Percentiles rank a stretch among this genome's conserved stretches.
Evolutionary conservation across 352 stramenopile genomes (phyloP).

Genomic region (Blastocystis sp.): DNA sequence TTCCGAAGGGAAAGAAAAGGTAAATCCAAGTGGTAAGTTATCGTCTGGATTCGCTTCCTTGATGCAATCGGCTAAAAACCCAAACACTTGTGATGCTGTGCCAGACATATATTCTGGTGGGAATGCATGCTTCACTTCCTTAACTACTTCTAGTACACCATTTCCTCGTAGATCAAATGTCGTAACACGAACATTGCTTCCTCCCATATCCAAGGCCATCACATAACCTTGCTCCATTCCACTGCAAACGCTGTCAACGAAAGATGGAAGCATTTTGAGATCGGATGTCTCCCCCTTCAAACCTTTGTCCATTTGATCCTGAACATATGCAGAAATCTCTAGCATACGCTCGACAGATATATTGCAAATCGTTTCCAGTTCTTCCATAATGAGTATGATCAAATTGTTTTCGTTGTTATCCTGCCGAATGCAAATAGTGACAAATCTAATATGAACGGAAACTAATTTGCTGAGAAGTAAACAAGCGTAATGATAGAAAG

Average conservation of each 20-base stretch:
- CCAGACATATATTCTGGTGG: slow-evolving; percentile 38
- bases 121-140: slow-evolving; percentile 43
- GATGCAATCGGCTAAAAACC: slow-evolving; percentile 22
- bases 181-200: slow-evolving; percentile 20
- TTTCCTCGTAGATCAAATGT: slow-evolving; percentile 18
- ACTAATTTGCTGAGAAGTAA: no score
- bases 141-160: slow-evolving; percentile 24
- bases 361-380: neutral
- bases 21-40: slow-evolving; percentile 64
- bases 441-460: no score
- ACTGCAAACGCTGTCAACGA: slow-evolving; percentile 5
- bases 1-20: slow-evolving; percentile 66
- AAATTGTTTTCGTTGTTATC: no score
- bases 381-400: neutral
- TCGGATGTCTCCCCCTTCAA: slow-evolving; percentile 33
- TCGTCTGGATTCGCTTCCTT: slow-evolving; percentile 15
- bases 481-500: no score
- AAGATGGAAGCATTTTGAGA: slow-evolving; percentile 56
- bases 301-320: slow-evolving; percentile 34
- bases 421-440: no score
- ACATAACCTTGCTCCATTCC: slow-evolving; percentile 33
- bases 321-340: slow-evolving; percentile 38
- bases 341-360: slow-evolving; percentile 18
- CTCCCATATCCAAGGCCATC: slow-evolving; percentile 45
- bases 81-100: slow-evolving; percentile 22